Evolutionary conservation across 306 rosid species (phyloP), one percentile per base, ranked within the genome.

Genomic region (Malus asiatica): DNA sequence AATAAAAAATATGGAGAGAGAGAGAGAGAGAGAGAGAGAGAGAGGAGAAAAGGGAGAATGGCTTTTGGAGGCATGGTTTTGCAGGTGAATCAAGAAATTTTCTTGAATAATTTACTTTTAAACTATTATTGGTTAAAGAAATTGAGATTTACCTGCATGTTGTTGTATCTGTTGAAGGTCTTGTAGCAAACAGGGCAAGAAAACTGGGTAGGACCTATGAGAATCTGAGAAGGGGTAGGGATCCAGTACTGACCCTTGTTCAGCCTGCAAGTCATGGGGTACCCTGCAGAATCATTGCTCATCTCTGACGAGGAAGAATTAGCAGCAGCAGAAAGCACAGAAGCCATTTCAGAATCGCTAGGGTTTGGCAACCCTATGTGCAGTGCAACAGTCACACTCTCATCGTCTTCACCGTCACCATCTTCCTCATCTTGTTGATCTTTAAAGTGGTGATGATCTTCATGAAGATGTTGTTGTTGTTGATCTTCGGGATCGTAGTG

Each of bases 201-300:
- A 71, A 94, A 94, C 84, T 94, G 98, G 1, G 98, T 94, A 11
- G 97, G 97, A 81, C 98, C 96, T 81, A 94, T 92, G 89, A 94
- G 98, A 81, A 94, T 94, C 88, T 94, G 98, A n/a, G 98, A 89
- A 80, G 98, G 98, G 22, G 98, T 94, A 27, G 97, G 97, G 91
- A 94, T 94, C 98, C 98, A 94, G 51, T 92, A 94, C 85, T 91
- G 97, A 3, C 98, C 98, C 81, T 92, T 94, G 89, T 90, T 90
- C 52, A 91, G 86, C 62, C 85, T 86, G 33, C 52, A 38, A 60
- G 72, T 82, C 33, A 73, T 63, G 79, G 79, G 83, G 66, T 84
- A 81, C 38, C 90, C 91, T 40, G 87, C 84, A 33, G 76, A 84
- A 8, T 86, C 89, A 57, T 18, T 67, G 77, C 70, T 61, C 77